Percentiles rank a stretch among this genome's conserved stretches.
phyloP scores from a whole-genome alignment of 768 basidiomycete genomes.

The Coprinopsis sp. region DNA sequence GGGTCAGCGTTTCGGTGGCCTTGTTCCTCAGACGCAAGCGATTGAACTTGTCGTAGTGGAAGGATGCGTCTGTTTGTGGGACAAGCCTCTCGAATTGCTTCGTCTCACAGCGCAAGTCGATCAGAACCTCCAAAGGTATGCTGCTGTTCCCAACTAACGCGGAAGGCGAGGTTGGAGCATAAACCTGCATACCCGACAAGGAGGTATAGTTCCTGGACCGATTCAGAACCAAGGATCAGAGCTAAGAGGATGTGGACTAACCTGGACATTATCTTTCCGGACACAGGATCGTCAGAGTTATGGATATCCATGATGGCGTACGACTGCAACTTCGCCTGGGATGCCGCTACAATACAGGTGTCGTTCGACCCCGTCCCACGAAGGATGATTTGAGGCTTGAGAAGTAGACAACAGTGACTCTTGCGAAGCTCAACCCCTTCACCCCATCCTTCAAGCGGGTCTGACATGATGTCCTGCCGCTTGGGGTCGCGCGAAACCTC shows the following conservation, averaged over 20 bases:
- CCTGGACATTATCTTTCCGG: conserved; percentile 83
- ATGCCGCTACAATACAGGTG: conserved; percentile 70
- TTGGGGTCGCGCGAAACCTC: conserved; percentile 28
- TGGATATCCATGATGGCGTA: conserved; percentile 78
- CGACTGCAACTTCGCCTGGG: conserved; percentile 72
- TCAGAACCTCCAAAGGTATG: conserved; percentile 87
- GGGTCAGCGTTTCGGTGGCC: conserved; percentile 47
- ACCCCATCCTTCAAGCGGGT: conserved; percentile 69
- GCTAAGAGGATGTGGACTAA: conserved; percentile 25
- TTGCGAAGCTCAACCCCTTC: conserved; percentile 66
- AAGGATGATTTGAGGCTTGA: conserved; percentile 88
- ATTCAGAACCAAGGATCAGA: not conserved
- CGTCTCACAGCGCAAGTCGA: conserved; percentile 81
- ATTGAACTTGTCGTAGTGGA: conserved; percentile 95
- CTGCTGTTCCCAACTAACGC: conserved; percentile 44
- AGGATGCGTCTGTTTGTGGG: conserved; percentile 78
- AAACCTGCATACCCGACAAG: conserved; percentile 80
- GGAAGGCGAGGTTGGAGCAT: conserved; percentile 57
- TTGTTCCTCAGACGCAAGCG: conserved; percentile 77
- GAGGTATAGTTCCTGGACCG: conserved; percentile 65
- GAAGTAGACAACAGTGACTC: conserved; percentile 76
- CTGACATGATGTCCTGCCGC: conserved; percentile 31
- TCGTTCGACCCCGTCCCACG: conserved; percentile 50
- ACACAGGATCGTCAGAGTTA: conserved; percentile 77
- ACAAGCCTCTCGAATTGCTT: conserved; percentile 84